Conservation (phyloP, 768 basidiomycete genomes). For the Pisolithus albus region DNA sequence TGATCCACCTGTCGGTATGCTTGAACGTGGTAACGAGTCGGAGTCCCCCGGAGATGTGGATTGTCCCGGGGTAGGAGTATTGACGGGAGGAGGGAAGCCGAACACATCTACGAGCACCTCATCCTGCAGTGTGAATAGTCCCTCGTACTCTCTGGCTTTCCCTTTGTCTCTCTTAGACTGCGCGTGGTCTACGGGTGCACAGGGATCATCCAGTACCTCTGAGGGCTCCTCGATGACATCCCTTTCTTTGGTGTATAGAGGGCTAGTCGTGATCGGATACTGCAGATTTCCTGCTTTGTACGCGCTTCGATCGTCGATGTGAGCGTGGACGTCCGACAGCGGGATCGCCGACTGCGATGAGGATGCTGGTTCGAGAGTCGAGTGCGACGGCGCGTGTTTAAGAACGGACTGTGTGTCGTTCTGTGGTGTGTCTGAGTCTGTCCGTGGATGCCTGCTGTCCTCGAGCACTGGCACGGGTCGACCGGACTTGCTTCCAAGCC, state of each 20-base stretch:
- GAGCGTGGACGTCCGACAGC: constrained; percentile 17
- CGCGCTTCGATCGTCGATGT: constrained; percentile 21
- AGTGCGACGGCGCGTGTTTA: background rate
- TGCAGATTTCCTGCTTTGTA: constrained; percentile 16
- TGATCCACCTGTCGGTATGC: constrained; percentile 1
- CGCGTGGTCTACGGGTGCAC: background rate
- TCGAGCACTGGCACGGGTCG: constrained; percentile 8
- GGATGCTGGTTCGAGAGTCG: constrained; percentile 13
- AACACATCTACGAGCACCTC: constrained; percentile 44
- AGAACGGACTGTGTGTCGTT: constrained; percentile 5
- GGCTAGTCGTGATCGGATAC: background rate
- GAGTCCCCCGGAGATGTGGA: constrained; percentile 15
- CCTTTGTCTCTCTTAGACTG: background rate
- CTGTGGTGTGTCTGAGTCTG: constrained; percentile 1
- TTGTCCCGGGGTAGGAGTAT: background rate
- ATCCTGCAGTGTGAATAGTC: constrained; percentile 52
- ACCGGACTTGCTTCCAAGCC: constrained; percentile 22
- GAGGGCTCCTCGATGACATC: background rate
- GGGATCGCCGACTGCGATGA: constrained; percentile 14
- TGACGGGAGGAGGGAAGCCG: constrained; percentile 7
- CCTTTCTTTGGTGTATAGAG: background rate
- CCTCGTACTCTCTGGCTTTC: background rate
- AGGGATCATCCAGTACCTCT: background rate
- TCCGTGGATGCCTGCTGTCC: background rate
- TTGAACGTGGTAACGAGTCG: constrained; percentile 3